phyloP scores from a whole-genome alignment of 2,329 filamentous ascomycete species.

The Talaromyces sp. region DNA sequence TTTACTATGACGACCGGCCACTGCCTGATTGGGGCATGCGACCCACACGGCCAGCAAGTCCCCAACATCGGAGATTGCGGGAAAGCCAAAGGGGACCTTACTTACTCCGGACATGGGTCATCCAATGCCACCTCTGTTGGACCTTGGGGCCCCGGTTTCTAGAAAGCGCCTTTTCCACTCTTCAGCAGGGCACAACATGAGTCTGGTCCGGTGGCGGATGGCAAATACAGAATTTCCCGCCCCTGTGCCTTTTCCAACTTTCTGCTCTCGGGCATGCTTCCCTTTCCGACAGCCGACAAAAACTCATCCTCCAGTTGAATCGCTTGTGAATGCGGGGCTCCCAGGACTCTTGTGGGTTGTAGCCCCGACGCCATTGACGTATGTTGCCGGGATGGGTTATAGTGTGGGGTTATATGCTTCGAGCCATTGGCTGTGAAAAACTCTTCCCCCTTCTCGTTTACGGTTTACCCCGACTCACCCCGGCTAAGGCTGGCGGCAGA shows the following conservation, averaged over 20 bases:
- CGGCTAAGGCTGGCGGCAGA: not conserved
- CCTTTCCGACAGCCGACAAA: not conserved
- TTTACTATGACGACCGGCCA: not conserved
- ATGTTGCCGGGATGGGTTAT: not conserved
- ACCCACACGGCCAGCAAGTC: not conserved
- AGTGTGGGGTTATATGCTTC: not conserved
- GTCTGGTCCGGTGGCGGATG: not conserved
- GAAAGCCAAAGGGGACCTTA: not conserved
- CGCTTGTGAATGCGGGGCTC: not conserved
- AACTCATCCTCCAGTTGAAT: not conserved
- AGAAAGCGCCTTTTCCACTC: not conserved
- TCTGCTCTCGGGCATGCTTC: not conserved
- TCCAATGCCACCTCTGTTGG: too few species aligned
- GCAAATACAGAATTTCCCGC: not conserved
- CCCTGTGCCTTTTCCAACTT: not conserved
- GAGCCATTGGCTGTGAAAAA: not conserved
- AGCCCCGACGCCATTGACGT: not conserved
- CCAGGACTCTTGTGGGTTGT: not conserved
- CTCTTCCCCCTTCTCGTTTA: not conserved
- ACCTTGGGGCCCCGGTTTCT: not conserved
- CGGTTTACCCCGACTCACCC: not conserved
- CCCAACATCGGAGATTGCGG: not conserved
- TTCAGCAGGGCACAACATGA: not conserved
- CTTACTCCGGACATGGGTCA: not conserved
- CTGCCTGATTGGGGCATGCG: not conserved